Base-by-base conservation (phyloP, 768 basidiomycete genomes). In the Boletus pseudo-olivaceus region DNA sequence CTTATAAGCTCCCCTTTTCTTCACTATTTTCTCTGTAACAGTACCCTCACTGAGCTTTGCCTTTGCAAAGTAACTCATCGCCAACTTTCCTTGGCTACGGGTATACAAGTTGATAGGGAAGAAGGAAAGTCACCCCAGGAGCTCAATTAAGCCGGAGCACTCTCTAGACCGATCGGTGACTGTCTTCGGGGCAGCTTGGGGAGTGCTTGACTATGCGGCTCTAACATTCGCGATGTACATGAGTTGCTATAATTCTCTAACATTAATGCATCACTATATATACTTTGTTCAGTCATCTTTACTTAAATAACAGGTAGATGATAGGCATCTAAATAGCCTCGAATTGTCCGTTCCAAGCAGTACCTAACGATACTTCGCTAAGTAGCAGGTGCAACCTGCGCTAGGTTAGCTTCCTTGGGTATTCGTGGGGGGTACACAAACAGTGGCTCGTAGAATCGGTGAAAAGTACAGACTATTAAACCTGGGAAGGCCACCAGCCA, bases 101-200 rank as follows among this genome's bases (percentile, higher is more conserved):
- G 86, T 87, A 87, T 69, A 34, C 56, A 65, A 67, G 63, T 57
- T 72, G 69, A 75, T 50, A 65, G 74, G 82, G 75, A 55, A 79
- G 75, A 82, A 57, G 48, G 62, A 70, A 37, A 51, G 61, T 37
- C 0, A 39, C 41, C 56, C 38, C 17, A 62, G 47, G 84, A 77
- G 79, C 76, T 73, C 85, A 86, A 85, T 86, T 88, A 88, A 88
- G 86, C 86, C 86, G 86, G 85, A 87, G 84, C 81, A 69, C 73
- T 74, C 77, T 72, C 77, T 67, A 78, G 73, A 72, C 62, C 61
- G 67, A 69, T 59, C 58, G 66, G 56, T 67, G 67, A 69, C 74
- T 65, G 63, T 62, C 51, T 67, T 63, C 49, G 59, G 66, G 68
- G 70, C 72, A 75, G 72, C 56, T 71, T 75, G 75, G 75, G 73